A percentile compares a stretch with the other conserved stretches of the same genome.
Evolutionary conservation across 257 asterid species (phyloP).

Genomic region (Penstemon eatonii): DNA sequence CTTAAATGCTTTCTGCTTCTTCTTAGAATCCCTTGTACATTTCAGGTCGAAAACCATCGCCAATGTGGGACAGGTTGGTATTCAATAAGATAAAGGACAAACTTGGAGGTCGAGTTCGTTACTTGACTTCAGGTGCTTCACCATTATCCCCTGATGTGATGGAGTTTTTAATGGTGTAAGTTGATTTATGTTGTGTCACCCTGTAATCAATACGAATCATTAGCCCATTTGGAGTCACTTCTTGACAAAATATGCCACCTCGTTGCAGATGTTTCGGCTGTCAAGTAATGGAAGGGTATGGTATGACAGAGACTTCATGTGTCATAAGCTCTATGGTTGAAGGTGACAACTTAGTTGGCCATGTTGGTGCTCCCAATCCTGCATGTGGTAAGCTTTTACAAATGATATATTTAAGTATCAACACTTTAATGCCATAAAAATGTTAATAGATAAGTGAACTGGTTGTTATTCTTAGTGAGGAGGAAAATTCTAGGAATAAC

Average conservation of each 20-base stretch:
- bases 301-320: slow-evolving; percentile 83
- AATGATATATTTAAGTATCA: no score
- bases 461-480: neutral
- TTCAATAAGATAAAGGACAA: slow-evolving; percentile 65
- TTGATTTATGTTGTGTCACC: neutral
- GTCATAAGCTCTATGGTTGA: slow-evolving; percentile 65
- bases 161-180: slow-evolving; percentile 81
- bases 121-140: slow-evolving; percentile 80
- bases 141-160: slow-evolving; percentile 78
- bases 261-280: slow-evolving; percentile 70
- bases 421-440: neutral
- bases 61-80: slow-evolving; percentile 77
- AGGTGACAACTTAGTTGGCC: slow-evolving; percentile 62
- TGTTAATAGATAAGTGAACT: neutral
- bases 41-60: slow-evolving; percentile 64
- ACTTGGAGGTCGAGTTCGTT: slow-evolving; percentile 80
- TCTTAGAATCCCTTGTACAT: neutral
- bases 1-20: neutral
- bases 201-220: slow-evolving; percentile 1
- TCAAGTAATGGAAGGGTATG: slow-evolving; percentile 66
- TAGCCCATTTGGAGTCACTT: neutral
- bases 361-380: slow-evolving; percentile 73
- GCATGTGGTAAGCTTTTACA: slow-evolving; percentile 61
- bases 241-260: neutral
- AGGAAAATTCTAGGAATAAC: neutral